phyloP scores from a whole-genome alignment of 768 basidiomycete species.

The Phaffia australis region DNA sequence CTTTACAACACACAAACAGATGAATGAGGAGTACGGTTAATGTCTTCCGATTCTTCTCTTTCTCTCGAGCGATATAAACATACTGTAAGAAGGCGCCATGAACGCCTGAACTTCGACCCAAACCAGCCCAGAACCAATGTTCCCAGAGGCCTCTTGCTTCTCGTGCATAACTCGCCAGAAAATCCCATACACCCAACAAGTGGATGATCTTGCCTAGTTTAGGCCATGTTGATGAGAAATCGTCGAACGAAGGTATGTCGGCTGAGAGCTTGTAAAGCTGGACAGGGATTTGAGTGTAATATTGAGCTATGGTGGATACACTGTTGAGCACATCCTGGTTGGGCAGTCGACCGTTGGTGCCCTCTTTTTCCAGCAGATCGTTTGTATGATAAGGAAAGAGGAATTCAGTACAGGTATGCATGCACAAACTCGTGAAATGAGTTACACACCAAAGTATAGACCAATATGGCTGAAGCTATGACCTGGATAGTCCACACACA shows the following conservation, averaged over 20 bases:
- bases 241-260: not conserved
- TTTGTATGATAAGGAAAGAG: not conserved
- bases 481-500: conserved; percentile 89
- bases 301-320: conserved; percentile 57
- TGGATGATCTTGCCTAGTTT: not conserved
- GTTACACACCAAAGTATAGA: conserved; percentile 70
- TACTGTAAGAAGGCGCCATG: conserved; percentile 25
- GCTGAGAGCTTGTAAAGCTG: conserved; percentile 63
- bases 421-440: not conserved
- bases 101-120: conserved; percentile 20
- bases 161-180: conserved; percentile 27
- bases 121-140: conserved; percentile 23
- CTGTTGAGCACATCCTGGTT: conserved; percentile 93
- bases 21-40: not conserved
- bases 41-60: not conserved
- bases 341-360: conserved; percentile 83
- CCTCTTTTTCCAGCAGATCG: conserved; percentile 50
- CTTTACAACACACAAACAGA: conserved; percentile 39
- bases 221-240: not conserved
- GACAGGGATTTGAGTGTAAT: conserved; percentile 63
- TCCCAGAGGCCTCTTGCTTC: conserved; percentile 55
- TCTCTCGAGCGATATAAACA: conserved; percentile 7
- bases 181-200: not conserved
- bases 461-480: conserved; percentile 95
- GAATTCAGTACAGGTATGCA: not conserved